Percentiles rank a stretch among this genome's conserved stretches.
Conservation (phyloP, 1,284 basidiomycete species). For the Schizopora paradoxa region DNA sequence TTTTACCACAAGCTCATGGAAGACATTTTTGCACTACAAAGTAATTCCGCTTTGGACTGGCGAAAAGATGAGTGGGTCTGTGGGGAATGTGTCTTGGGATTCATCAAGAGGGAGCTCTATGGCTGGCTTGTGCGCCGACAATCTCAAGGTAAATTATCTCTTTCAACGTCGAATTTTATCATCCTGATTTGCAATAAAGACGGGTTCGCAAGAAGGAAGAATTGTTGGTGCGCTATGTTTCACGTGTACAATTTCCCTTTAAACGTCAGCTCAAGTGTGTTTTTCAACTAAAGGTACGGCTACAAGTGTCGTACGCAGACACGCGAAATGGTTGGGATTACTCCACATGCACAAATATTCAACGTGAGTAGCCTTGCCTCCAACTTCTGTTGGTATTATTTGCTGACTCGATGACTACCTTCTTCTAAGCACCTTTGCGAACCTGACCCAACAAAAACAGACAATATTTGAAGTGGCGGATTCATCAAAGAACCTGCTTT, state of each 20-base stretch:
- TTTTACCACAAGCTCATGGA: constrained; percentile 1
- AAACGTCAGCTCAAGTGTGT: background rate
- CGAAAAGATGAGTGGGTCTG: constrained; percentile 7
- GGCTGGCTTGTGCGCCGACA: constrained; percentile 10
- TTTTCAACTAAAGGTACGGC: constrained; percentile 13
- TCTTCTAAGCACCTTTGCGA: constrained; percentile 13
- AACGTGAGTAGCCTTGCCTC: constrained; percentile 9
- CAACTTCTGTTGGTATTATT: background rate
- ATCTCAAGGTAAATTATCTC: constrained; percentile 7
- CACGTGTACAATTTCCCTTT: too few species aligned
- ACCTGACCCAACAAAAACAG: too few species aligned
- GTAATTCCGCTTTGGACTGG: constrained; percentile 7
- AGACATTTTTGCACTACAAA: constrained; percentile 11
- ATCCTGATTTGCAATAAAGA: background rate
- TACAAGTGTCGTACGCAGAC: constrained; percentile 16
- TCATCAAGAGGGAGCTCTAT: constrained; percentile 2
- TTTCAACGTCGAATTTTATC: background rate
- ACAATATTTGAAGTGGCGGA: too few species aligned
- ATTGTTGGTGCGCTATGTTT: constrained; percentile 18
- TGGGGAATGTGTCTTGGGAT: constrained; percentile 2
- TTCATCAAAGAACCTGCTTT: too few species aligned
- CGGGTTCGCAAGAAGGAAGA: constrained; percentile 4
- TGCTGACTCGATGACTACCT: background rate
- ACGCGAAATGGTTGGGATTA: constrained; percentile 4
- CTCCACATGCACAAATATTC: constrained; percentile 9